Evolutionary conservation across 2,329 filamentous ascomycete species (phyloP), one percentile per base, ranked within the genome.

Genomic region (Verticillium dahliae): DNA sequence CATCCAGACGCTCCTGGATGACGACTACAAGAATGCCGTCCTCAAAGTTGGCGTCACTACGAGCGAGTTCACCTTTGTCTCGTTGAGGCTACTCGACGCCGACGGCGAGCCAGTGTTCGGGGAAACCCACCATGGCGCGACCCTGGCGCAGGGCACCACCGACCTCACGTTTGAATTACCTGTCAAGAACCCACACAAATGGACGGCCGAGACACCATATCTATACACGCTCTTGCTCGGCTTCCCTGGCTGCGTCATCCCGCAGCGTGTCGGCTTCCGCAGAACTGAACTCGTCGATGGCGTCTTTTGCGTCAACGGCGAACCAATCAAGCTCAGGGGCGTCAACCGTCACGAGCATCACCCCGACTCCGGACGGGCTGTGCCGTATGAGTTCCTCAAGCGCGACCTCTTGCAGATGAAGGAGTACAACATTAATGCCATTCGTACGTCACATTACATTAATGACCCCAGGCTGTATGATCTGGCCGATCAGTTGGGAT

Each of bases 271-370:
- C 5, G 89, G 88, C 0, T 90, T 91, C 68, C 83, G 88, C 3
- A 77, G 78, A 6, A 78, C 86, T 0, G 85, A 88, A 65, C 78
- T 89, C 50, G 82, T 84, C 39, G 77, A 86, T 50, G 84, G 86
- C 0, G 76, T 88, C 34, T 80, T 89, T 65, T 80, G 80, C 57
- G 83, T 91, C 64, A 91, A 91, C 61, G 87, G 88, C 2, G 79
- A 78, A 22, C 80, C 85, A 0, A 80, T 91, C 60, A 82, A 88
- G 14, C 79, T 91, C 66, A 83, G 86, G 15, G 89, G 89, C 2
- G 85, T 87, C 6, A 91, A 91, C 67, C 80, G 88, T 38, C 89
- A 91, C 65, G 89, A 91, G 62, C 87, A 91, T 65, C 85, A 90
- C 66, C 83, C 86, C 0, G 75, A 80, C 61, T 81, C 80, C 5